Conservation (phyloP, 2,329 filamentous ascomycete species). For the Dothidotthia symphoricarpi region DNA sequence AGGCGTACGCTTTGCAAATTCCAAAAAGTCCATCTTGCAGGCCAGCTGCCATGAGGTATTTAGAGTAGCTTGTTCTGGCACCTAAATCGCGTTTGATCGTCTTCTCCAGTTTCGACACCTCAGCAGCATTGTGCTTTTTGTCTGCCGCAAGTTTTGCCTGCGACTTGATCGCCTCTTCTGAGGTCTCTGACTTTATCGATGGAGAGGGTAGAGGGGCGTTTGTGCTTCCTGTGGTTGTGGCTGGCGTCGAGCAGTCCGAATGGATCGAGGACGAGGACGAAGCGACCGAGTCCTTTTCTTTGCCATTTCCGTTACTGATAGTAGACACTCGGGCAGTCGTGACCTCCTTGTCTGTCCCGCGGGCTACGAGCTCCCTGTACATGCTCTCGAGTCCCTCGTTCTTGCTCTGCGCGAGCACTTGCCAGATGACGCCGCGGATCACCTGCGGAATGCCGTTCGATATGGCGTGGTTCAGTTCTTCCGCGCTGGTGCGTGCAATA, state of each 20-base stretch:
- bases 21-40: slow-evolving; percentile 93
- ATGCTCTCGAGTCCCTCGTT: slow-evolving; percentile 82
- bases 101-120: slow-evolving; percentile 83
- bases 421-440: slow-evolving; percentile 98
- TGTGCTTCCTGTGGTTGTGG: slow-evolving; percentile 51
- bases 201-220: slow-evolving; percentile 47
- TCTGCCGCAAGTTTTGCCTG: slow-evolving; percentile 65
- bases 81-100: slow-evolving; percentile 87
- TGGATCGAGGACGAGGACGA: slow-evolving; percentile 85
- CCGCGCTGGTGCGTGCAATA: slow-evolving; percentile 80
- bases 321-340: slow-evolving; percentile 24
- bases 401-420: slow-evolving; percentile 93
- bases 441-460: slow-evolving; percentile 90
- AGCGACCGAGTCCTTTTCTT: slow-evolving; percentile 64
- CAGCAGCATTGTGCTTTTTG: slow-evolving; percentile 70
- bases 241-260: slow-evolving; percentile 69
- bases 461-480: slow-evolving; percentile 87
- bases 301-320: slow-evolving; percentile 49
- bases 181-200: slow-evolving; percentile 53
- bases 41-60: slow-evolving; percentile 86
- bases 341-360: slow-evolving; percentile 75
- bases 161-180: slow-evolving; percentile 64
- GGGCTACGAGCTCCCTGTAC: slow-evolving; percentile 77
- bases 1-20: slow-evolving; percentile 93
- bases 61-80: slow-evolving; percentile 91